Evolutionary conservation across 441 rosid genomes (phyloP).

Genomic region (Populus trichocarpa): DNA sequence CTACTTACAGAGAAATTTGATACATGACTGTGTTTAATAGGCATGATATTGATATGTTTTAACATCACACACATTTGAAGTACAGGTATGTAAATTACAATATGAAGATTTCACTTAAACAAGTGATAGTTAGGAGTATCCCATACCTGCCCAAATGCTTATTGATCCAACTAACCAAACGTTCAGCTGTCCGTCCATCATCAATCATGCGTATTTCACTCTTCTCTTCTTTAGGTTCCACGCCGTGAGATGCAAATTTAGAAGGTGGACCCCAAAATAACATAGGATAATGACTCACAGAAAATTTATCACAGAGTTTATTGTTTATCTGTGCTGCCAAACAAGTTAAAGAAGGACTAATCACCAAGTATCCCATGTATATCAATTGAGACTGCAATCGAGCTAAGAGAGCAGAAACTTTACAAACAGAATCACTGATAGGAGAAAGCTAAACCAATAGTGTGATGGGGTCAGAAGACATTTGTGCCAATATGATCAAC

Average conservation of each 20-base stretch:
- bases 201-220: constrained; percentile 52
- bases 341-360: constrained; percentile 29
- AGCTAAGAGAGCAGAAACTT: constrained; percentile 5
- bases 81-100: neutral
- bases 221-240: constrained; percentile 56
- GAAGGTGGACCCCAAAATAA: constrained; percentile 84
- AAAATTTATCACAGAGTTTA: constrained; percentile 80
- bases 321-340: constrained; percentile 88
- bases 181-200: constrained; percentile 85
- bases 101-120: constrained; percentile 6
- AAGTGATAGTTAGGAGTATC: constrained; percentile 16
- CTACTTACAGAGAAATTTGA: neutral
- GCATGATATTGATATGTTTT: neutral
- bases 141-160: constrained; percentile 77
- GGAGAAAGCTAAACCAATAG: constrained; percentile 1
- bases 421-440: neutral
- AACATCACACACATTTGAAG: neutral
- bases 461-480: neutral
- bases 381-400: neutral
- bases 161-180: constrained; percentile 83
- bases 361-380: constrained; percentile 15
- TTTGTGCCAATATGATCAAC: neutral
- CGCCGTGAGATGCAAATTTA: constrained; percentile 53
- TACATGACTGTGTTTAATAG: neutral
- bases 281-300: constrained; percentile 82